Percentiles rank a stretch among this genome's conserved stretches.
phyloP scores from a whole-genome alignment of 1,284 basidiomycete species.

The Austroboletus novae-zelandiae region DNA sequence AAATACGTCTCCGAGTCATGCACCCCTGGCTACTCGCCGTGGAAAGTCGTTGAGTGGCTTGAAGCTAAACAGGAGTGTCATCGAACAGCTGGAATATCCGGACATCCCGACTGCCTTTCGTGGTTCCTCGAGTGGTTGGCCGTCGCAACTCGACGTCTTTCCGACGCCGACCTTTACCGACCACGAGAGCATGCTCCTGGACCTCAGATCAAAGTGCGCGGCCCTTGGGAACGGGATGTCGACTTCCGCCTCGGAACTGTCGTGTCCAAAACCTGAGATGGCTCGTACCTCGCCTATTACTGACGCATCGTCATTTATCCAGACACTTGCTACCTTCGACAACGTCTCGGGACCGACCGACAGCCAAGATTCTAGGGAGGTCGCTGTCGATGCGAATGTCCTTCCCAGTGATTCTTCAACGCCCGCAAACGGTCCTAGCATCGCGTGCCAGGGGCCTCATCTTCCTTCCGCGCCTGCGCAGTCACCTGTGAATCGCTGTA shows the following conservation, averaged over 20 bases:
- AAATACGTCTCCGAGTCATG: constrained; percentile 16
- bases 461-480: not conserved
- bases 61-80: constrained; percentile 30
- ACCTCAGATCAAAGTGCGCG: constrained; percentile 44
- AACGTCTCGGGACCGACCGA: constrained; percentile 4
- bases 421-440: constrained; percentile 4
- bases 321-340: constrained; percentile 17
- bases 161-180: constrained; percentile 35
- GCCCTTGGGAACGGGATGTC: constrained; percentile 22
- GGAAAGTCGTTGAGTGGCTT: constrained; percentile 49
- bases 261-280: not conserved
- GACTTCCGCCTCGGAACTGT: constrained; percentile 17
- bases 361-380: constrained; percentile 1
- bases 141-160: constrained; percentile 38
- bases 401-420: constrained; percentile 17
- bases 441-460: not conserved
- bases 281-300: constrained; percentile 3
- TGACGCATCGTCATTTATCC: constrained; percentile 26
- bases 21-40: constrained; percentile 48
- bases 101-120: constrained; percentile 62
- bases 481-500: not conserved
- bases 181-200: constrained; percentile 55
- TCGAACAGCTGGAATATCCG: constrained; percentile 44
- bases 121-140: constrained; percentile 49
- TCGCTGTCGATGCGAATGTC: constrained; percentile 1